phyloP scores from a whole-genome alignment of 371 early-diverging fungal species.

The Rhizopus sp. region DNA sequence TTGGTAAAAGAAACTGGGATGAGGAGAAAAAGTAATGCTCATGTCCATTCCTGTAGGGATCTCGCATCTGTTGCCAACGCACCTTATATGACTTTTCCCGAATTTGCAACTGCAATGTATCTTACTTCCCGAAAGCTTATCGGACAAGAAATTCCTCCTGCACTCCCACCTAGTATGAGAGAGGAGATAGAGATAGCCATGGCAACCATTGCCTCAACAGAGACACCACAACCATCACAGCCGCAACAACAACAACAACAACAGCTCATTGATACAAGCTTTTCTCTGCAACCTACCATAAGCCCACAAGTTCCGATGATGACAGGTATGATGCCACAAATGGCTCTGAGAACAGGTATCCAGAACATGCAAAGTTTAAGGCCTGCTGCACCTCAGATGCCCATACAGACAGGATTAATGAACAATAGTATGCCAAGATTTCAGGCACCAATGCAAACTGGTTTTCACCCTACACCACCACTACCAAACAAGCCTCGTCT shows the following conservation, averaged over 20 bases:
- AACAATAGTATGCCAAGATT: conserved; percentile 9
- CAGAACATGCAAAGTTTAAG: conserved; percentile 10
- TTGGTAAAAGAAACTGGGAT: conserved; percentile 32
- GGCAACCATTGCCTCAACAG: conserved; percentile 52
- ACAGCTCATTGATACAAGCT: conserved; percentile 14
- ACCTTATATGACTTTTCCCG: conserved; percentile 54
- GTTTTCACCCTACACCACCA: conserved; percentile 20
- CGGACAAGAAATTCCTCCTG: conserved; percentile 52
- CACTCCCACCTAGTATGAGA: conserved; percentile 40
- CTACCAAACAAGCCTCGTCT: conserved; percentile 35
- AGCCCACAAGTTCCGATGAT: conserved; percentile 27
- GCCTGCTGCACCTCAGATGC: conserved; percentile 18
- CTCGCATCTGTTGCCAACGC: conserved; percentile 44
- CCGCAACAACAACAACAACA: conserved; percentile 24
- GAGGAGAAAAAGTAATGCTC: not conserved
- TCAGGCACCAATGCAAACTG: conserved; percentile 28
- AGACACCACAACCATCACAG: conserved; percentile 22
- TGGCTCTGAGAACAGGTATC: conserved; percentile 6
- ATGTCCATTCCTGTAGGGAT: conserved; percentile 33
- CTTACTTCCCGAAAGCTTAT: conserved; percentile 48
- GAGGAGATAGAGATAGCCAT: conserved; percentile 54
- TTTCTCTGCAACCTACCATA: conserved; percentile 22
- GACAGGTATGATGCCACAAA: conserved; percentile 19
- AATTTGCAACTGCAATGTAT: conserved; percentile 65
- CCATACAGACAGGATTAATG: conserved; percentile 20